Evolutionary conservation across 306 rosid species (phyloP).

Genomic region (Rubus idaeus): DNA sequence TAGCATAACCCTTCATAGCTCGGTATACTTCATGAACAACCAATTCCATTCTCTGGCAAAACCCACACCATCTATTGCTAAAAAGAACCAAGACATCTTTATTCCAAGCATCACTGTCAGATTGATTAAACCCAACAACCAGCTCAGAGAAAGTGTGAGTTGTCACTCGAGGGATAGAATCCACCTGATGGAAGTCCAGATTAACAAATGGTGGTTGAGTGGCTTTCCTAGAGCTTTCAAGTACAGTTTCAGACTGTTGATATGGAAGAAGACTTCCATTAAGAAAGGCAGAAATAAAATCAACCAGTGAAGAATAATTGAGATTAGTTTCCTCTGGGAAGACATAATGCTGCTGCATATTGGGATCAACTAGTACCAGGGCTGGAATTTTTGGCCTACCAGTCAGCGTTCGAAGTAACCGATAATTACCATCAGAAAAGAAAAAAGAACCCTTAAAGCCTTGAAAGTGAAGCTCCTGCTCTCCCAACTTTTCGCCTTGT

Average conservation of each 20-base stretch:
- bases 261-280: conserved; percentile 74
- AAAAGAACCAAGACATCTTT: conserved; percentile 88
- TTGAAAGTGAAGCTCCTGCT: conserved; percentile 41
- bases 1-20: conserved; percentile 56
- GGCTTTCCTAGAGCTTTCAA: conserved; percentile 53
- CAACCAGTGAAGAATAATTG: conserved; percentile 55
- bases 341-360: conserved; percentile 69
- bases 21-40: conserved; percentile 79
- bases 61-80: conserved; percentile 94
- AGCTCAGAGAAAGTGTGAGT: conserved; percentile 61
- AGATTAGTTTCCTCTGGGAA: conserved; percentile 47
- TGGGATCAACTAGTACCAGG: conserved; percentile 81
- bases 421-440: conserved; percentile 79
- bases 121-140: conserved; percentile 65
- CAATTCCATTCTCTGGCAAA: conserved; percentile 87
- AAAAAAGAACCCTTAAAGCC: conserved; percentile 76
- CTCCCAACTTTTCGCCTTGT: conserved; percentile 33
- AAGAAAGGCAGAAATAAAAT: conserved; percentile 59
- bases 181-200: conserved; percentile 85
- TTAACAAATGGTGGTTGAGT: conserved; percentile 81
- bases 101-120: conserved; percentile 56
- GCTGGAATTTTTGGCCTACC: conserved; percentile 63
- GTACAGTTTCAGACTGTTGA: conserved; percentile 49
- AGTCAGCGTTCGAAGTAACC: conserved; percentile 66
- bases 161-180: conserved; percentile 74